Conservation (phyloP, 2,329 filamentous ascomycete genomes). For the Fusarium miscanthi region DNA sequence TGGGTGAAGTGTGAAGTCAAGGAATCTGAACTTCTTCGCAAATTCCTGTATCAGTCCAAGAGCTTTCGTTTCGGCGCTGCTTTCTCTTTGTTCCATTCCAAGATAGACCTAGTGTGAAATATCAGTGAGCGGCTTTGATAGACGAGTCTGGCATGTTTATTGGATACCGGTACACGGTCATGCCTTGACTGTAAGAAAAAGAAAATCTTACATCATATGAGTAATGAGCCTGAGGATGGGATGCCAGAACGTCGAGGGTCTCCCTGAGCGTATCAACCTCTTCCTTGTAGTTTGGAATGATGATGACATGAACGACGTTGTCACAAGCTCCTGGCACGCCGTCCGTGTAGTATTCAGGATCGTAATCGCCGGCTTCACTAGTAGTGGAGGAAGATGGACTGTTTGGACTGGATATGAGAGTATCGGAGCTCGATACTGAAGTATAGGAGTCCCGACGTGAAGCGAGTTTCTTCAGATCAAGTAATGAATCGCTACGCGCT, state of each 20-base stretch:
- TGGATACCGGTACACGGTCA: not conserved
- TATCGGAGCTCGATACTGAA: constrained; percentile 67
- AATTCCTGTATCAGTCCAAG: constrained; percentile 71
- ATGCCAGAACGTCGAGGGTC: constrained; percentile 75
- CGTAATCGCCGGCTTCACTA: constrained; percentile 64
- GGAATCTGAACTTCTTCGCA: constrained; percentile 71
- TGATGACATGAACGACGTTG: constrained; percentile 71
- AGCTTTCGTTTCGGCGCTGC: constrained; percentile 70
- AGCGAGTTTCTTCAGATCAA: constrained; percentile 58
- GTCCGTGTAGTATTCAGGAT: constrained; percentile 60
- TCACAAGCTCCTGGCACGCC: constrained; percentile 54
- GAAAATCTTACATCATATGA: constrained; percentile 74
- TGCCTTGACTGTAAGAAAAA: not conserved
- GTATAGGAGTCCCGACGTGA: constrained; percentile 64
- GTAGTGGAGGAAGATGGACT: constrained; percentile 60
- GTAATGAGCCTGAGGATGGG: constrained; percentile 70
- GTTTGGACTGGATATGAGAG: constrained; percentile 57
- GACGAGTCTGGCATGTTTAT: not conserved
- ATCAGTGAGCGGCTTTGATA: constrained; percentile 9
- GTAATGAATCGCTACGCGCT: constrained; percentile 57
- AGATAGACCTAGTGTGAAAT: constrained; percentile 68
- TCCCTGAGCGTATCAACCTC: constrained; percentile 75
- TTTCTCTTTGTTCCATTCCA: constrained; percentile 78
- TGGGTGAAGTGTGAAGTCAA: constrained; percentile 76
- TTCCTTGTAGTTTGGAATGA: constrained; percentile 81